phyloP scores from a whole-genome alignment of 2,329 filamentous ascomycete species.

The Cadophora luteo-olivacea region DNA sequence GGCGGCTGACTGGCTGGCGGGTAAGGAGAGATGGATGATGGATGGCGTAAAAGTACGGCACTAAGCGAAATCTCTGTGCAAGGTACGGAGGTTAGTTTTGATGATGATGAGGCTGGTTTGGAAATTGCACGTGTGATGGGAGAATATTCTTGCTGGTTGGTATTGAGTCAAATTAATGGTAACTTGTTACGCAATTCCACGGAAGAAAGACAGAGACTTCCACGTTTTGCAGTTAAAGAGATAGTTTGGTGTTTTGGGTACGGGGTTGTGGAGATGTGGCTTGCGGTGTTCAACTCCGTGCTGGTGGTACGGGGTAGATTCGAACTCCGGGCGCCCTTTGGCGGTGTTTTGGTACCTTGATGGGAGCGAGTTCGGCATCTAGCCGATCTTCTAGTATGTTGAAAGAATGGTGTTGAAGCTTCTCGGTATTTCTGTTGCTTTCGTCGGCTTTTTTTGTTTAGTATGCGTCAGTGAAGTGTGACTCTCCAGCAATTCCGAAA shows the following conservation, averaged over 20 bases:
- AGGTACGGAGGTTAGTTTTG: neutral
- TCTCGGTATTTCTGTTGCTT: neutral
- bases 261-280: neutral
- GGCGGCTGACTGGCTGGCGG: too few species aligned
- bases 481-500: neutral
- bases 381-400: neutral
- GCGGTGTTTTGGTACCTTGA: too few species aligned
- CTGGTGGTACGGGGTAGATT: neutral
- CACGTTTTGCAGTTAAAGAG: neutral
- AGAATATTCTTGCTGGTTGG: neutral
- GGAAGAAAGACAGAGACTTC: neutral
- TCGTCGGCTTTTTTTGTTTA: neutral
- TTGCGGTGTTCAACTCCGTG: neutral
- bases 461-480: neutral
- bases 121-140: neutral
- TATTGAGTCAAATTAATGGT: neutral
- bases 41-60: too few species aligned
- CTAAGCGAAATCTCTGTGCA: neutral
- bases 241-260: neutral
- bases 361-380: neutral
- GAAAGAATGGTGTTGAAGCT: neutral
- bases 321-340: neutral
- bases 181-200: neutral
- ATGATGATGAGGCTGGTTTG: too few species aligned
- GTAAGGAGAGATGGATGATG: too few species aligned